Evolutionary conservation across 78 protist genomes (phyloP).

Genomic region (Isochrysis galbana): DNA sequence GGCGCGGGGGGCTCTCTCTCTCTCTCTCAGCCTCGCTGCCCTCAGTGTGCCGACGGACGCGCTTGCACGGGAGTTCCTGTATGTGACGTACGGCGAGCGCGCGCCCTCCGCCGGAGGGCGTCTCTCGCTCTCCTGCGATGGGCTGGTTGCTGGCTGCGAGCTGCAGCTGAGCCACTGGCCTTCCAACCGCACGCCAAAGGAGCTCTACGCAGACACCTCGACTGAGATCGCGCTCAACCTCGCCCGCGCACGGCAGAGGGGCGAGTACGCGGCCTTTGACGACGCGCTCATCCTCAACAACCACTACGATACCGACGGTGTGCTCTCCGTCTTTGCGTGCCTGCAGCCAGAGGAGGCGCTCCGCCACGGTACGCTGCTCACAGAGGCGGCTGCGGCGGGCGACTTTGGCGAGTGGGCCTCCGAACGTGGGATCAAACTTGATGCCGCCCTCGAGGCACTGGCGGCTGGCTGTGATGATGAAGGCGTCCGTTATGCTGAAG

Average conservation of each 20-base stretch:
- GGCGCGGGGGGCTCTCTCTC: no score
- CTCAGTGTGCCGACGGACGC: no score
- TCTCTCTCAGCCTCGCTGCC: no score
- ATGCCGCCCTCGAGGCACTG: background rate
- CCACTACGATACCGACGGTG: background rate
- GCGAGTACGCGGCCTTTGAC: background rate
- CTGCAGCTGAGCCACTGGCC: background rate
- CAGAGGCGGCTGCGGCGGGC: background rate
- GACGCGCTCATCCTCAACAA: background rate
- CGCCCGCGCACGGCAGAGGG: background rate
- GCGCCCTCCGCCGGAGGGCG: background rate
- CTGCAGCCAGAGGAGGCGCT: background rate
- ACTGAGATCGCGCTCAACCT: background rate
- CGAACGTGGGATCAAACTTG: background rate
- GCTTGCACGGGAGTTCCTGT: background rate
- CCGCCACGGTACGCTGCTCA: background rate
- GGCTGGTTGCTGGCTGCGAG: background rate
- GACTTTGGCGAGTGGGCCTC: slow-evolving; percentile 4
- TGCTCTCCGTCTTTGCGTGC: background rate
- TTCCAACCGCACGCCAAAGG: background rate
- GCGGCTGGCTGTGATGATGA: background rate
- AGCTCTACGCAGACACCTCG: background rate
- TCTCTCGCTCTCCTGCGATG: background rate
- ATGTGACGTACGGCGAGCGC: background rate
- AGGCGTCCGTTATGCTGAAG: background rate